Evolutionary conservation across 2,329 filamentous ascomycete species (phyloP).

Genomic region (Lachnellula arida): DNA sequence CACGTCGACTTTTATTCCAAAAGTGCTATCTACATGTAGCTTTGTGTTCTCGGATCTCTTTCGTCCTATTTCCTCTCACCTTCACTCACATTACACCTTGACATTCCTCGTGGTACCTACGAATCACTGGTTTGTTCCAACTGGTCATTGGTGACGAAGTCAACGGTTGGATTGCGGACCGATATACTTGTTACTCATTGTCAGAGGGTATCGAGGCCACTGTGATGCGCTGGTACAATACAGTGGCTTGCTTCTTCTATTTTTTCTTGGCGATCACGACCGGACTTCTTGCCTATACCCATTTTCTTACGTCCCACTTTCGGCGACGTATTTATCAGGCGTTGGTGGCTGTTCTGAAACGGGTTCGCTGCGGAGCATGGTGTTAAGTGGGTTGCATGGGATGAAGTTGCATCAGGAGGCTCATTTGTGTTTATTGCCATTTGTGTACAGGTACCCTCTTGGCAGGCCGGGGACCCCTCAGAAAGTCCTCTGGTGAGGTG

Average conservation of each 20-base stretch:
- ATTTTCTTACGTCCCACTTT: not conserved
- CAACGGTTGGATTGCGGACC: conserved; percentile 7
- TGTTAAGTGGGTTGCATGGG: too few species aligned
- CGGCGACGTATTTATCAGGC: not conserved
- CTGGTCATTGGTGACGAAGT: conserved; percentile 14
- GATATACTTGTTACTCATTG: conserved; percentile 7
- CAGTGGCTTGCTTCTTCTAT: conserved; percentile 4
- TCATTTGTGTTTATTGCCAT: too few species aligned
- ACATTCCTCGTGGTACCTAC: conserved; percentile 11
- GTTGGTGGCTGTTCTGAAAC: not conserved
- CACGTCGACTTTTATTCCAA: conserved; percentile 7
- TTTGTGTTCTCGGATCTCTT: conserved; percentile 15
- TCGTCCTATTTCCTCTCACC: conserved; percentile 15
- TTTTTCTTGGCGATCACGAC: conserved; percentile 1
- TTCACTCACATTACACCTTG: conserved; percentile 11
- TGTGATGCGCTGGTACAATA: conserved; percentile 1
- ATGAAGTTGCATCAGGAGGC: too few species aligned
- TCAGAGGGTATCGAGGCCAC: conserved; percentile 6
- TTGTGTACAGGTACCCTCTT: too few species aligned
- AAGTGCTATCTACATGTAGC: conserved; percentile 19
- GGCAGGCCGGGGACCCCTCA: too few species aligned
- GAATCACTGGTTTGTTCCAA: conserved; percentile 11
- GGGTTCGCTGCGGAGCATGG: too few species aligned
- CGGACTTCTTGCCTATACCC: conserved; percentile 16
- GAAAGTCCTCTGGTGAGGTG: too few species aligned